Percentiles rank a stretch among this genome's conserved stretches.
phyloP scores from a whole-genome alignment of 2,329 filamentous ascomycete species.

The Xylariaceae sp. region DNA sequence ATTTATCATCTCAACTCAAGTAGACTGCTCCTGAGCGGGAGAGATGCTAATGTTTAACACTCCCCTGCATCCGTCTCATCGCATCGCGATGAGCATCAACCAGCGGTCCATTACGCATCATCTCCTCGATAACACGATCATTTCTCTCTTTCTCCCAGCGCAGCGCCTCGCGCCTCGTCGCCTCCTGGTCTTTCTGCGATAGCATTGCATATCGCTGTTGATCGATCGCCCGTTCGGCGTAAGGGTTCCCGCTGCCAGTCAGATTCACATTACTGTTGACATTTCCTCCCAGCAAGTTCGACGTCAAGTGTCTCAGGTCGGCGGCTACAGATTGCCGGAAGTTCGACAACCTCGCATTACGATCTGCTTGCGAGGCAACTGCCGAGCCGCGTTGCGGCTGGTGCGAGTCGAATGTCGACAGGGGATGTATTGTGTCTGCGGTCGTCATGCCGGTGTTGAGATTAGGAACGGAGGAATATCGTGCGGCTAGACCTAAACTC shows the following conservation, averaged over 20 bases:
- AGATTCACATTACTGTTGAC: constrained; percentile 31
- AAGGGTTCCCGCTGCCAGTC: constrained; percentile 29
- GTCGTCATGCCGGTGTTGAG: constrained; percentile 29
- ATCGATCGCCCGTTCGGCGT: constrained; percentile 47
- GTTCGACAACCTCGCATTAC: constrained; percentile 58
- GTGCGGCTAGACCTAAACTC: constrained; percentile 1
- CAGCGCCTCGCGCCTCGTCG: constrained; percentile 56
- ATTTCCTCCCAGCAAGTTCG: constrained; percentile 36
- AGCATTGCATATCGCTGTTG: constrained; percentile 54
- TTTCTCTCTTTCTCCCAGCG: constrained; percentile 53
- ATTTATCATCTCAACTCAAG: too few species aligned
- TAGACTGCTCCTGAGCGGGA: too few species aligned
- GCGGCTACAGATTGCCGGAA: constrained; percentile 65
- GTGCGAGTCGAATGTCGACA: constrained; percentile 57
- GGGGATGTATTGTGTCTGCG: too few species aligned
- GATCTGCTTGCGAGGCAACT: constrained; percentile 39
- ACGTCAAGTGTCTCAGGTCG: constrained; percentile 49
- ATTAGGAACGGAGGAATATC: constrained; percentile 9
- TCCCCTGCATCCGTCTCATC: constrained; percentile 71
- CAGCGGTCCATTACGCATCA: constrained; percentile 73
- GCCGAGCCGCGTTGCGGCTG: constrained; percentile 48
- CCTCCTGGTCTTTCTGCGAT: constrained; percentile 59
- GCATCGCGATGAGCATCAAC: constrained; percentile 74
- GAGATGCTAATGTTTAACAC: too few species aligned
- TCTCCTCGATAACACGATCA: constrained; percentile 64